Percentiles rank a stretch among this genome's conserved stretches.
phyloP scores from a whole-genome alignment of 805 yeast species.

The Yarrowia divulgata region DNA sequence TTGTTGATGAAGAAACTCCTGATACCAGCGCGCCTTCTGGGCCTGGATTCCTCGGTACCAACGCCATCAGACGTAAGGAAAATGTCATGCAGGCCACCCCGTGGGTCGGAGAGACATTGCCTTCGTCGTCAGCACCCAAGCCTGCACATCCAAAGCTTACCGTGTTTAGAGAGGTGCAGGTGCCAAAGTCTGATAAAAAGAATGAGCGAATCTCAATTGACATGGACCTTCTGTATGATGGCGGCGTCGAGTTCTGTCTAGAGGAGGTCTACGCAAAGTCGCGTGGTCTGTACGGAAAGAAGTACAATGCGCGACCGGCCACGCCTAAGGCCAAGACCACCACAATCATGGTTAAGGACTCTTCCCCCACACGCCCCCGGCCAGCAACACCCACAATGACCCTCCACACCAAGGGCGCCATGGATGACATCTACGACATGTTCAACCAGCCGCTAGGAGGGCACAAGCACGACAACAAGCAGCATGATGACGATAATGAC shows the following conservation, averaged over 20 bases:
- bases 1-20: conserved; percentile 50
- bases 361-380: not conserved
- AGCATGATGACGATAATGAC: conserved; percentile 41
- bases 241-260: conserved; percentile 62
- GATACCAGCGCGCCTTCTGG: conserved; percentile 42
- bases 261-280: conserved; percentile 68
- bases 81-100: conserved; percentile 62
- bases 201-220: conserved; percentile 44
- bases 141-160: conserved; percentile 28
- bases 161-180: conserved; percentile 38
- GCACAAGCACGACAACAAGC: conserved; percentile 40
- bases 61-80: conserved; percentile 65
- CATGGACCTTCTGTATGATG: conserved; percentile 43
- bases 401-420: conserved; percentile 74
- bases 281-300: conserved; percentile 49
- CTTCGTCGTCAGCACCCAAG: conserved; percentile 16
- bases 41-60: conserved; percentile 60
- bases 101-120: conserved; percentile 66
- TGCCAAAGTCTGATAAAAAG: conserved; percentile 40
- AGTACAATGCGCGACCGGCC: conserved; percentile 33
- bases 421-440: conserved; percentile 76
- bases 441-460: conserved; percentile 55
- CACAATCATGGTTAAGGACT: conserved; percentile 29
- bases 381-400: conserved; percentile 76
- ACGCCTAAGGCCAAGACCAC: conserved; percentile 24